Evolutionary conservation across 805 yeast species (phyloP).

Genomic region (Cyberlindnera meyerae): DNA sequence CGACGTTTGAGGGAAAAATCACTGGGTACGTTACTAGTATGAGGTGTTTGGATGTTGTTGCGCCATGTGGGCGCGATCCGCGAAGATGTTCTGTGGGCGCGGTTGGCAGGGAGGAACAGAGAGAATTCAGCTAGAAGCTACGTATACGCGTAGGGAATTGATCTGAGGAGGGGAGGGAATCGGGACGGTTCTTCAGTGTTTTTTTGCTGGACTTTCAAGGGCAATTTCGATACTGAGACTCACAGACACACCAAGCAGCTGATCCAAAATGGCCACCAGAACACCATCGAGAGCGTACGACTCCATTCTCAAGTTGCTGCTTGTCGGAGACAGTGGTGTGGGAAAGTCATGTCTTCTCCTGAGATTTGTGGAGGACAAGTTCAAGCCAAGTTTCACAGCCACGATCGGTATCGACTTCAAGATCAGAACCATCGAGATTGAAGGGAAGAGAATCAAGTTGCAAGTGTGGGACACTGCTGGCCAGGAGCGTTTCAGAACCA

Average conservation of each 20-base stretch:
- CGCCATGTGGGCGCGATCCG: neutral
- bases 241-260: too few species aligned
- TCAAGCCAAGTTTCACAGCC: slow-evolving; percentile 93
- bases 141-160: neutral
- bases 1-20: too few species aligned
- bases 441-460: slow-evolving; percentile 87
- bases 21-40: too few species aligned
- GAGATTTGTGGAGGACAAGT: slow-evolving; percentile 93
- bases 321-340: slow-evolving; percentile 91
- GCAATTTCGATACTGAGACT: too few species aligned
- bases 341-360: slow-evolving; percentile 87
- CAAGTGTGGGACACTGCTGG: slow-evolving; percentile 98
- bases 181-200: too few species aligned
- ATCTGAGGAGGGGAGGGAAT: too few species aligned
- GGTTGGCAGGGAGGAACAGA: too few species aligned
- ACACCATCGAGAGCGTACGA: slow-evolving; percentile 74
- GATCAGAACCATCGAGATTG: slow-evolving; percentile 90
- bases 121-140: too few species aligned
- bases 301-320: slow-evolving; percentile 83
- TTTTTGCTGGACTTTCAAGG: too few species aligned
- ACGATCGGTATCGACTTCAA: slow-evolving; percentile 98
- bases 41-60: too few species aligned
- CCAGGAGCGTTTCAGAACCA: slow-evolving; percentile 93
- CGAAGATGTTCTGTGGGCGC: too few species aligned
- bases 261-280: slow-evolving; percentile 40